Conservation (phyloP, 2,329 filamentous ascomycete genomes). For the Calonectria multiphialidica region DNA sequence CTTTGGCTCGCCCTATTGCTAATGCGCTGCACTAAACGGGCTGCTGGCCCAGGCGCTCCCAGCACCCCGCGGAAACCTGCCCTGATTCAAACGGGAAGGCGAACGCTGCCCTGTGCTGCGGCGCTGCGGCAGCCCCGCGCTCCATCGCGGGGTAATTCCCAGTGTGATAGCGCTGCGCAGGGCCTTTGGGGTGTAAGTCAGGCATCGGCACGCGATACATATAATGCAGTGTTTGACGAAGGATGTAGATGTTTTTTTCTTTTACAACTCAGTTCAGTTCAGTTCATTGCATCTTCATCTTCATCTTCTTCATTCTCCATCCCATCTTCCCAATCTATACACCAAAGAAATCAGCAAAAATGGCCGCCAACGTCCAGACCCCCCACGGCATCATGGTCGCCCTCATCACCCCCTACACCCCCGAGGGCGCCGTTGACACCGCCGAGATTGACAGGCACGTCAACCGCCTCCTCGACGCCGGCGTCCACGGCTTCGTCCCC, state of each 20-base stretch:
- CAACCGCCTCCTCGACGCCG: slow-evolving; percentile 56
- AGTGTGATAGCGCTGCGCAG: background rate
- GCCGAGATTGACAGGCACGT: slow-evolving; percentile 52
- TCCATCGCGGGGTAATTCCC: slow-evolving; percentile 29
- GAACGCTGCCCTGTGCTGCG: background rate
- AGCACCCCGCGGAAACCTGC: slow-evolving; percentile 40
- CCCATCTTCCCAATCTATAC: background rate
- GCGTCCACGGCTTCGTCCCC: slow-evolving; percentile 63
- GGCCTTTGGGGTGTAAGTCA: background rate
- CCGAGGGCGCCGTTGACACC: slow-evolving; percentile 55
- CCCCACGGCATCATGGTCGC: slow-evolving; percentile 60
- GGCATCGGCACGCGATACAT: background rate
- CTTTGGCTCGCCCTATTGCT: background rate
- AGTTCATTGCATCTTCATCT: background rate
- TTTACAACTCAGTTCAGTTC: background rate
- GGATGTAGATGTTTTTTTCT: background rate
- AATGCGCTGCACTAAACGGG: background rate
- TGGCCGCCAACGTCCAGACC: slow-evolving; percentile 36
- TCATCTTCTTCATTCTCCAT: background rate
- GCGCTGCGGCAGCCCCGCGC: background rate
- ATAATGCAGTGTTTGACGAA: slow-evolving; percentile 11
- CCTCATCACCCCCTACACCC: slow-evolving; percentile 60
- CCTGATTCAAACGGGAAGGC: slow-evolving; percentile 26
- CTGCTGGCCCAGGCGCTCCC: too few relatives aligned
- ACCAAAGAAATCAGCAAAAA: slow-evolving; percentile 18